Evolutionary conservation across 352 stramenopile genomes (phyloP).

Genomic region (Phytopythium aichiense): DNA sequence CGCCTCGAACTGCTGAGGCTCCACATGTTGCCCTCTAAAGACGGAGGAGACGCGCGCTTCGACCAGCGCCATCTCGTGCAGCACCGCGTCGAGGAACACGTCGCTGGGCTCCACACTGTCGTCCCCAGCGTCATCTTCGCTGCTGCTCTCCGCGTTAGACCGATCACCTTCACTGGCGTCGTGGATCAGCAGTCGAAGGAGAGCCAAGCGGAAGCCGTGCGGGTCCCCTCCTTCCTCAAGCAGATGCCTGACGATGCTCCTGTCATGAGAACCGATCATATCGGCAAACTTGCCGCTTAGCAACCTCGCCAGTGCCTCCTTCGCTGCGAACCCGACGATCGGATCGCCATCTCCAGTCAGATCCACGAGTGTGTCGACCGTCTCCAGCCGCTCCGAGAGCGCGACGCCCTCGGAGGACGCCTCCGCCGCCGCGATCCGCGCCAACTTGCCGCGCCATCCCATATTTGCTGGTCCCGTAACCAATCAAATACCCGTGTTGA

Average conservation of each 20-base stretch:
- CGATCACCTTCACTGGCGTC: conserved; percentile 1
- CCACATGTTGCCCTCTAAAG: not conserved
- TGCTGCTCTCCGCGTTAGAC: not conserved
- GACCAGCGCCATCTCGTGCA: conserved; percentile 13
- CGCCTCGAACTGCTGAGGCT: conserved; percentile 17
- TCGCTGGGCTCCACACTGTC: conserved; percentile 4
- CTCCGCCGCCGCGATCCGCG: not conserved
- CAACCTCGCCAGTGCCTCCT: conserved; percentile 24
- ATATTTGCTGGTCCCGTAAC: not conserved
- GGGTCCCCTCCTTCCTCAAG: not conserved
- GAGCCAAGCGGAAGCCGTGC: conserved; percentile 40
- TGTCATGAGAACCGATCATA: not conserved
- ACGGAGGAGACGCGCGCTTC: conserved; percentile 10
- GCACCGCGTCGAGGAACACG: conserved; percentile 13
- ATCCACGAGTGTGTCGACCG: conserved; percentile 14
- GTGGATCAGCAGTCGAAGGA: conserved; percentile 41
- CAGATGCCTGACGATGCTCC: not conserved
- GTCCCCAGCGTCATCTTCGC: not conserved
- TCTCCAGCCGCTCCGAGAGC: not conserved
- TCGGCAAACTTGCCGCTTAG: not conserved
- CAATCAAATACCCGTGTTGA: not conserved
- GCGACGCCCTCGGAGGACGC: not conserved
- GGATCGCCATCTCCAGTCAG: conserved; percentile 29
- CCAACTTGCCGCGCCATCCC: not conserved
- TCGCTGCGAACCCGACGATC: conserved; percentile 36